A percentile compares a stretch with the other conserved stretches of the same genome.
Conservation (phyloP, 2,329 filamentous ascomycete genomes). For the Cryphonectria nitschkei region DNA sequence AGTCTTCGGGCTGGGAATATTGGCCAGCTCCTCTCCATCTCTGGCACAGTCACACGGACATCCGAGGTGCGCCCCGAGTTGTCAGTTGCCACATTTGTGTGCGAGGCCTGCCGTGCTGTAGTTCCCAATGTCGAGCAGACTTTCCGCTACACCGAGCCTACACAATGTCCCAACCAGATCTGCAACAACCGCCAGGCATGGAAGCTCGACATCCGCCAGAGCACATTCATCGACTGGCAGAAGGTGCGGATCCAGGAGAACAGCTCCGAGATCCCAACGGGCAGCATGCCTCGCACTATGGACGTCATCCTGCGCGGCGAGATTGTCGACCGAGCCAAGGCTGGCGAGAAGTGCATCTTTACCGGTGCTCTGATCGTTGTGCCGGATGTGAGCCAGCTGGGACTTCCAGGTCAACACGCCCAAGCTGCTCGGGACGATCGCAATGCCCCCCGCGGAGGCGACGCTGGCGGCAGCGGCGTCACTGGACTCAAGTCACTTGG, state of each 20-base stretch:
- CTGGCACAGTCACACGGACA: slow-evolving; percentile 93
- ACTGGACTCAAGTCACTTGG: slow-evolving; percentile 89
- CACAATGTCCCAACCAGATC: slow-evolving; percentile 85
- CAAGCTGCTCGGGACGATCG: slow-evolving; percentile 84
- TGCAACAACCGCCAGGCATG: slow-evolving; percentile 92
- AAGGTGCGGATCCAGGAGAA: slow-evolving; percentile 98
- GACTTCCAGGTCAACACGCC: slow-evolving; percentile 81
- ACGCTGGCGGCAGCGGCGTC: slow-evolving; percentile 83
- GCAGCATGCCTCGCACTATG: slow-evolving; percentile 98
- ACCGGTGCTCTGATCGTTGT: slow-evolving; percentile 96
- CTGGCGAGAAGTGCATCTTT: slow-evolving; percentile 97
- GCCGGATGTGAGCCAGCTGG: slow-evolving; percentile 92
- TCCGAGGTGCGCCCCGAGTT: slow-evolving; percentile 96
- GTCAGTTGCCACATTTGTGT: slow-evolving; percentile 88
- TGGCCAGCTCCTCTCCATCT: slow-evolving; percentile 91
- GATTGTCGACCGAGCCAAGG: slow-evolving; percentile 96
- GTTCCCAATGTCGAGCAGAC: slow-evolving; percentile 94
- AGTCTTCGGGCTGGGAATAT: slow-evolving; percentile 88
- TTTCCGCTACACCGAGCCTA: slow-evolving; percentile 95
- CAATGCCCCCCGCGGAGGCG: slow-evolving; percentile 71
- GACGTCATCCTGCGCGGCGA: slow-evolving; percentile 95
- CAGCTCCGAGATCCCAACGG: slow-evolving; percentile 95
- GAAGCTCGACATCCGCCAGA: slow-evolving; percentile 95
- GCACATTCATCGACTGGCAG: slow-evolving; percentile 98
- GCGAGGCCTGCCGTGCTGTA: slow-evolving; percentile 82